phyloP scores from a whole-genome alignment of 2,329 filamentous ascomycete species.

The Sporothrix sp. region DNA sequence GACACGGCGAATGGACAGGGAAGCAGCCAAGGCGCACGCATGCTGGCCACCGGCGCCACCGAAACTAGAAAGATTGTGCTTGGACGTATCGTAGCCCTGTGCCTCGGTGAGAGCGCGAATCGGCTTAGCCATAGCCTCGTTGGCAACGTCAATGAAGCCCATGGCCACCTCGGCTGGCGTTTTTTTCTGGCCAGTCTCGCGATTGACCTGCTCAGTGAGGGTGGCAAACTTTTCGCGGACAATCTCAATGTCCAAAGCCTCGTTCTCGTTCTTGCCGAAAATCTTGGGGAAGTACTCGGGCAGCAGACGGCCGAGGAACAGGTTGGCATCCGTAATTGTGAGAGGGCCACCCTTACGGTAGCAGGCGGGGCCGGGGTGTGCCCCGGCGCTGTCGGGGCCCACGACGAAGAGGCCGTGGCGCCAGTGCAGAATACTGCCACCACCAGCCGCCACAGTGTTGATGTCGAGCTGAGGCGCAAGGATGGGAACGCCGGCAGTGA shows the following conservation, averaged over 20 bases:
- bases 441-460: constrained; percentile 77
- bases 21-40: constrained; percentile 76
- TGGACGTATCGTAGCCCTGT: constrained; percentile 84
- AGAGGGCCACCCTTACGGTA: constrained; percentile 47
- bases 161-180: constrained; percentile 54
- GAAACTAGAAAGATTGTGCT: constrained; percentile 83
- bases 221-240: constrained; percentile 75
- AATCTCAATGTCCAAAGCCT: constrained; percentile 65
- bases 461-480: constrained; percentile 87
- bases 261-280: constrained; percentile 55
- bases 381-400: constrained; percentile 68
- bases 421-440: constrained; percentile 56
- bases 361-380: constrained; percentile 57
- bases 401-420: constrained; percentile 84
- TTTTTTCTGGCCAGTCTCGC: constrained; percentile 36
- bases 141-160: constrained; percentile 58
- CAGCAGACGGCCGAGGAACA: constrained; percentile 47
- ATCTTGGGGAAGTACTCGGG: constrained; percentile 59
- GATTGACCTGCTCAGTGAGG: constrained; percentile 71
- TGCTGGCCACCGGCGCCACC: constrained; percentile 88
- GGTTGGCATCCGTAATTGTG: constrained; percentile 52
- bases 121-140: constrained; percentile 63
- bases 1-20: constrained; percentile 74
- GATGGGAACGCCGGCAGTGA: constrained; percentile 70
- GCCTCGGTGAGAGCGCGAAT: constrained; percentile 86